phyloP scores from a whole-genome alignment of 2,329 filamentous ascomycete species.

The Lithohypha guttulata region DNA sequence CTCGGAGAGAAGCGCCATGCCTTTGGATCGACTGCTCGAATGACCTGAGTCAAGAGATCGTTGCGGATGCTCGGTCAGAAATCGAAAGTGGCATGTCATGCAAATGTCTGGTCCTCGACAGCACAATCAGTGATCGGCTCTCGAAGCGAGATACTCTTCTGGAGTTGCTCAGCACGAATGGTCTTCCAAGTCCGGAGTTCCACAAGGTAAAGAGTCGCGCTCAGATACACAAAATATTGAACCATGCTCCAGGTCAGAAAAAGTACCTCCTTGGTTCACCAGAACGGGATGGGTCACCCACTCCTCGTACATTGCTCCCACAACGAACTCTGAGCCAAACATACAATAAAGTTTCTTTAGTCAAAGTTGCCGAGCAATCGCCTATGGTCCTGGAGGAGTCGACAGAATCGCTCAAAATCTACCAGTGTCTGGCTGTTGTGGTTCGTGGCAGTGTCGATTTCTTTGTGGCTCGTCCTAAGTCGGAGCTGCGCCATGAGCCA shows the following conservation, averaged over 20 bases:
- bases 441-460: slow-evolving; percentile 52
- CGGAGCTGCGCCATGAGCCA: slow-evolving; percentile 51
- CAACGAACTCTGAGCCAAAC: slow-evolving; percentile 45
- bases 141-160: slow-evolving; percentile 11
- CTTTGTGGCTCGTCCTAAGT: slow-evolving; percentile 55
- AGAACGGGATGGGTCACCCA: slow-evolving; percentile 47
- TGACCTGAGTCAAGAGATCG: slow-evolving; percentile 51
- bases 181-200: slow-evolving; percentile 39
- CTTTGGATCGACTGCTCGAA: slow-evolving; percentile 65
- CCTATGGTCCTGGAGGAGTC: slow-evolving; percentile 62
- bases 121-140: slow-evolving; percentile 8
- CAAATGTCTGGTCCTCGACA: slow-evolving; percentile 29
- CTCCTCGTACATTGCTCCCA: slow-evolving; percentile 50
- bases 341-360: slow-evolving; percentile 40
- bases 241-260: slow-evolving; percentile 29
- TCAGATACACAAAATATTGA: slow-evolving; percentile 46
- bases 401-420: slow-evolving; percentile 49
- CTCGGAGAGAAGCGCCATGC: slow-evolving; percentile 51
- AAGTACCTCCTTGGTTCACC: slow-evolving; percentile 56
- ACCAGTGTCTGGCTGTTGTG: slow-evolving; percentile 59
- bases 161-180: slow-evolving; percentile 9
- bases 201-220: slow-evolving; percentile 44
- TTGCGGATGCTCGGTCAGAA: slow-evolving; percentile 51
- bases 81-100: slow-evolving; percentile 50
- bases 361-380: slow-evolving; percentile 43